Base-by-base conservation (phyloP, 2,329 filamentous ascomycete species). In the Colletotrichum cordylinicola region DNA sequence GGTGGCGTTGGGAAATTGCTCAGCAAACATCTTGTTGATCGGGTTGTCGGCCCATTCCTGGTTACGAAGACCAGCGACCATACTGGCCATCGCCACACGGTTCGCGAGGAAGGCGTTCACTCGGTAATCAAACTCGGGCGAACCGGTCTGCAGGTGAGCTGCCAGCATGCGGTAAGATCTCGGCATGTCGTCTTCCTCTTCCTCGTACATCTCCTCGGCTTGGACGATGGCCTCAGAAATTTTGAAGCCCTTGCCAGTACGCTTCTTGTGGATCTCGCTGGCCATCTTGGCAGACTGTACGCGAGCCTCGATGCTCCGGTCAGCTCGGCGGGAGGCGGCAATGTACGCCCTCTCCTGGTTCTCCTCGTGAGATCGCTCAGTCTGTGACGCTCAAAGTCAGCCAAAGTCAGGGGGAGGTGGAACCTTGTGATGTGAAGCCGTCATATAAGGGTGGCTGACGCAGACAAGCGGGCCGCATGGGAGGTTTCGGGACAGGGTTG, bases 141-240 rank as follows among this genome's bases (percentile, higher is more conserved):
- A 92, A 18, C 86, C 87, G 3, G 90, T 93, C 78, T 92, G 89
- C 74, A 94, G 85, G 79, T 93, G 90, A 4, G 91, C 88, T 16
- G 91, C 91, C 37, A 95, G 86, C 16, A 91, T 87, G 74, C 92
- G 89, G 81, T 93, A 94, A 70, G 92, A 91, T 76, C 91, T 89
- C 1, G 93, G 92, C 29, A 95, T 82, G 72, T 96, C 94, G 79
- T 98, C 95, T 69, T 98, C 96, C 81, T 98, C 95, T 84, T 98
- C 96, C 81, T 98, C 96, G 82, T 98, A 98, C 95, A 98, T 98
- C 83, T 98, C 95, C 83, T 98, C 96, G 77, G 95, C 96, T 79
- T 94, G 88, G 4, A 77, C 74, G 31, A 97, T 96, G 81, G 97
- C 91, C 83, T 96, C 94, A 31, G 94, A 96, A 74, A 98, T 94